Base-by-base conservation (phyloP, 1,284 basidiomycete species). In the Papiliotrema terrestris region DNA sequence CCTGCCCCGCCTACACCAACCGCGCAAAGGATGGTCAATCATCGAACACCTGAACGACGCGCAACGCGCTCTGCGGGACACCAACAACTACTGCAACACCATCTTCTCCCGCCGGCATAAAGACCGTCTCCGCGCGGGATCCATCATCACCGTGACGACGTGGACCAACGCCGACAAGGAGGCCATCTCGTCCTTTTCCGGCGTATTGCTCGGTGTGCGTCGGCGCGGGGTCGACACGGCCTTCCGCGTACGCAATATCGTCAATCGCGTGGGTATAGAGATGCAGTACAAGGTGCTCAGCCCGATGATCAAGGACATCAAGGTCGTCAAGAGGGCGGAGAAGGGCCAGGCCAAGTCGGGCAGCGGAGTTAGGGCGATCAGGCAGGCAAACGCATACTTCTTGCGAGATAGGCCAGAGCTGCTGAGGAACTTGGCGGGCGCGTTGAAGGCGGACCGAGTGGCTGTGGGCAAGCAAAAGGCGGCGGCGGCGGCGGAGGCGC, bases 181-280 rank as follows among this genome's bases (percentile, higher is more conserved):
- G 84, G 66, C 85, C 83, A 52, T 88, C 8, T 85, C 83, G 22
- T 78, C 82, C 22, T 96, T 95, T 75, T 88, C 89, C 2, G 92
- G 93, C 47, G 87, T 96, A 45, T 80, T 96, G 51, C 82, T 94
- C 68, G 83, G 84, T 44, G 82, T 92, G 58, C 83, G 88, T 50
- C 82, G 90, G 57, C 83, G 88, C 44, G 92, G 92, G 0, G 80
- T 84, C 26, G 88, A 90, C 76, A 91, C 90, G 23, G 86, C 84
- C 36, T 89, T 96, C 71, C 80, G 85, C 48, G 76, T 96, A 49
- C 83, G 93, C 59, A 96, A 95, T 77, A 83, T 95, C 63, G 83
- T 96, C 55, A 88, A 91, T 66, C 82, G 89, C 62, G 89, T 87
- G 11, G 92, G 91, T 17, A 86, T 94, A 37, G 92, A 96, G 80